Evolutionary conservation across 371 early-diverging fungal species (phyloP), one percentile per base, ranked within the genome.

Genomic region (Smittium mucronatum): DNA sequence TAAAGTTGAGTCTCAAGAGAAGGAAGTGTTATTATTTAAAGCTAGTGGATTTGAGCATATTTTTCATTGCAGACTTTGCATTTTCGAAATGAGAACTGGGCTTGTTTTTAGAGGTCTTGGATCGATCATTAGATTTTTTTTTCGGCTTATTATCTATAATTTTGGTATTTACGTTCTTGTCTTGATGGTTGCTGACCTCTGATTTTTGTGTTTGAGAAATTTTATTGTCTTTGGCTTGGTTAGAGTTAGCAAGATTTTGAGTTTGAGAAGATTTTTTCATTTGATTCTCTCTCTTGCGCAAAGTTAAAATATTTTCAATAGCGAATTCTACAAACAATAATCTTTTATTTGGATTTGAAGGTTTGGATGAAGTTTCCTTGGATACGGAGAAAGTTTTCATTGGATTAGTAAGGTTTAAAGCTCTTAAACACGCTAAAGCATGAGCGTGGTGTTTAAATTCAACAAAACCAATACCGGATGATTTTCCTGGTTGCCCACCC

Each of bases 381-480:
- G 64, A 36, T 65, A 74, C 75, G 34, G 75, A 67, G 36, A 78
- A 78, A 2, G 71, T 84, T 70, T 85, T 75, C 33, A 84, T 80
- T 72, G 81, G 85, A 69, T 82, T 84, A 60, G 84, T 78, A 64
- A 80, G 80, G 81, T 95, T 96, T 72, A 97, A 82, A 78, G 88
- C 92, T 63, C 97, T 86, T 70, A 97, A 80, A 67, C 90, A 89
- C 8, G 94, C 92, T 67, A 97, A 79, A 25, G 97, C 95, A 73
- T 95, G 94, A 0, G 91, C 83, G 73, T 95, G 95, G 26, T 83
- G 79, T 1, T 76, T 81, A 73, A 89, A 94, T 78, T 97, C 95
- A 77, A 96, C 80, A 82, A 97, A 97, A 34, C 91, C 96, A 70
- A 87, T 94, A 63, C 97, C 96, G 77, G 89, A 90, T 70, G 91